Conservation (phyloP, 345 rosid genomes). For the Hirschfeldia incana region DNA sequence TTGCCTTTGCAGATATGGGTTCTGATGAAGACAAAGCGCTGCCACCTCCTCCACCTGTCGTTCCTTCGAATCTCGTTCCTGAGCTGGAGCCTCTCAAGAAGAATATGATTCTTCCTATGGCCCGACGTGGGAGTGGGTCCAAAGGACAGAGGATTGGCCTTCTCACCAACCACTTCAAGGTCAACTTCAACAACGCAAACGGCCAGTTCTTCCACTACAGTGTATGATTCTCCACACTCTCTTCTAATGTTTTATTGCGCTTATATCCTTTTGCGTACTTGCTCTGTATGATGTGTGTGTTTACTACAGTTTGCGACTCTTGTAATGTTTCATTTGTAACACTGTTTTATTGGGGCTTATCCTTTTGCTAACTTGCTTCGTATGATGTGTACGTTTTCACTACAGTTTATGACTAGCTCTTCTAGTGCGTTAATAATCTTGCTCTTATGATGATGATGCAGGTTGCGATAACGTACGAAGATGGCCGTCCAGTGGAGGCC, state of each 20-base stretch:
- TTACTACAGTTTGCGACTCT: too few relatives aligned
- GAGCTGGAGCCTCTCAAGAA: slow-evolving; percentile 52
- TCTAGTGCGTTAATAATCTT: neutral
- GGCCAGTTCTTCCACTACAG: slow-evolving; percentile 73
- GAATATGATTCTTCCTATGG: slow-evolving; percentile 51
- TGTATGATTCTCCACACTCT: slow-evolving; percentile 42
- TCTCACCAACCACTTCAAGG: slow-evolving; percentile 79
- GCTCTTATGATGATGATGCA: slow-evolving; percentile 22
- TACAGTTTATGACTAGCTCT: too few relatives aligned
- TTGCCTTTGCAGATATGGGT: slow-evolving; percentile 46
- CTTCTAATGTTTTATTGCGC: neutral
- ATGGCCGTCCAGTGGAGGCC: slow-evolving; percentile 79
- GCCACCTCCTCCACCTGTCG: slow-evolving; percentile 67
- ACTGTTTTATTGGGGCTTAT: too few relatives aligned
- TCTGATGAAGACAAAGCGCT: slow-evolving; percentile 39
- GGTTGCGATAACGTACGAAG: slow-evolving; percentile 74
- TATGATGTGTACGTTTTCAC: too few relatives aligned
- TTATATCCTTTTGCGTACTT: neutral
- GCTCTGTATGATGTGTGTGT: too few relatives aligned
- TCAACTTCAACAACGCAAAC: slow-evolving; percentile 50
- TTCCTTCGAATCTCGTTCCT: slow-evolving; percentile 54
- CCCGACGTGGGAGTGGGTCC: slow-evolving; percentile 63
- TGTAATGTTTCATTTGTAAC: too few relatives aligned
- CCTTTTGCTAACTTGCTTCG: too few relatives aligned
- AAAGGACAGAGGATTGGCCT: slow-evolving; percentile 62